A percentile compares a stretch with the other conserved stretches of the same genome.
Evolutionary conservation across 768 basidiomycete species (phyloP).

Genomic region (Pulveroboletus sp.): DNA sequence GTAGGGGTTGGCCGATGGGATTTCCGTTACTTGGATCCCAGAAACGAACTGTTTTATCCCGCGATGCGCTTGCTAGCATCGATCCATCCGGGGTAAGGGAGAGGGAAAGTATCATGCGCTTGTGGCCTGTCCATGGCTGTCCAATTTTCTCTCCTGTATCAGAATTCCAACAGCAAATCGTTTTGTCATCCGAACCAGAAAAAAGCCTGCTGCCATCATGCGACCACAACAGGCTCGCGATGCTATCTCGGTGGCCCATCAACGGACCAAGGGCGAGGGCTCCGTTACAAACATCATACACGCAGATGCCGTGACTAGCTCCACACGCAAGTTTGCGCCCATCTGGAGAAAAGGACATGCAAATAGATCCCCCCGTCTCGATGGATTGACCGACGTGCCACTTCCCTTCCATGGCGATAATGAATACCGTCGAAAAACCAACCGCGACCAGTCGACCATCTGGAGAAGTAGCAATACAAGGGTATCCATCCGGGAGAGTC

Average conservation of each 20-base stretch:
- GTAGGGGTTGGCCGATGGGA: neutral
- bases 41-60: slow-evolving; percentile 5
- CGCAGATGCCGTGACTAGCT: neutral
- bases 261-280: neutral
- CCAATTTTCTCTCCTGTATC: neutral
- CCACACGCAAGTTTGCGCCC: slow-evolving; percentile 1
- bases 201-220: slow-evolving; percentile 4
- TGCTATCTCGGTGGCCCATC: too few species aligned
- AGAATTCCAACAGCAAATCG: slow-evolving; percentile 2
- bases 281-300: neutral
- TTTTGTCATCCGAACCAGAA: neutral
- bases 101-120: neutral
- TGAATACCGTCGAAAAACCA: neutral
- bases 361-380: neutral
- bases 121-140: slow-evolving; percentile 11
- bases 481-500: neutral
- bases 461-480: neutral
- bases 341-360: slow-evolving; percentile 3
- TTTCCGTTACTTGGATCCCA: neutral
- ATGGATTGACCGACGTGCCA: neutral
- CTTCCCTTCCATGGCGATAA: neutral
- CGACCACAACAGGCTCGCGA: slow-evolving; percentile 5
- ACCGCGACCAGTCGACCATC: slow-evolving; percentile 1
- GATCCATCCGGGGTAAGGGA: neutral
- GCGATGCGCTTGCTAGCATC: slow-evolving; percentile 2